These are phyloP conservation scores for Leishmania martiniquensis DNA, from an alignment of 208 protist genomes.

Conservation along the genomic window DNA sequence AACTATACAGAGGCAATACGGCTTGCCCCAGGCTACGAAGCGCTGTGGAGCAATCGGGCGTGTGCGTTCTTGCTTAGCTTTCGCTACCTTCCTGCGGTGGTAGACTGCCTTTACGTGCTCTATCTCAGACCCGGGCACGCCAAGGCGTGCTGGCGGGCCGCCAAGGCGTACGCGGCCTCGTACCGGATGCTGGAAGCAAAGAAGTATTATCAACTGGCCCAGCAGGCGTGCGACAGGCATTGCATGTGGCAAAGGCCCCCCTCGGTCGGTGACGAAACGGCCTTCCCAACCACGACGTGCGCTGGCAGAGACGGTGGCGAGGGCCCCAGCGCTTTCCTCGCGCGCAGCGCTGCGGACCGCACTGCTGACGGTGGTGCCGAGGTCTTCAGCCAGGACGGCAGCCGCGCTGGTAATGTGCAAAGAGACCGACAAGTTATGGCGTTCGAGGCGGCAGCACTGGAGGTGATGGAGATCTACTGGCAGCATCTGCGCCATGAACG, in stretches of 20 bases:
- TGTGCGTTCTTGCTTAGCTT: slow-evolving; percentile 68
- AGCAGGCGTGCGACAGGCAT: slow-evolving; percentile 31
- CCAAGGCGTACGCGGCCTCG: slow-evolving; percentile 52
- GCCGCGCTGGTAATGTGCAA: slow-evolving; percentile 19
- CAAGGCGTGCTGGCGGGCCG: slow-evolving; percentile 76
- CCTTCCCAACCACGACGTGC: not conserved
- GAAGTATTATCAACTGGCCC: slow-evolving; percentile 56
- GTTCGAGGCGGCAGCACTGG: slow-evolving; percentile 45
- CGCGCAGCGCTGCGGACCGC: not conserved
- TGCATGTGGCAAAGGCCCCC: no score
- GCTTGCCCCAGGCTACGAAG: slow-evolving; percentile 44
- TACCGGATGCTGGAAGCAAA: slow-evolving; percentile 35
- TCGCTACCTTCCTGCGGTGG: slow-evolving; percentile 60
- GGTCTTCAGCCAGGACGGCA: not conserved
- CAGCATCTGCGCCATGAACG: slow-evolving; percentile 38
- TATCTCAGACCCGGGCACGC: slow-evolving; percentile 44
- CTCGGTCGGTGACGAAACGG: not conserved
- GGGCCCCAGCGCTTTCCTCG: not conserved
- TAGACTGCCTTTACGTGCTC: slow-evolving; percentile 70
- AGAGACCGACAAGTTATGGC: slow-evolving; percentile 38
- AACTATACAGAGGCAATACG: slow-evolving; percentile 77
- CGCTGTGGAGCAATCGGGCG: slow-evolving; percentile 75
- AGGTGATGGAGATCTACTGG: slow-evolving; percentile 54
- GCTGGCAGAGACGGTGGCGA: not conserved
- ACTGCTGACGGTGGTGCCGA: not conserved